phyloP scores from a whole-genome alignment of 768 basidiomycete genomes.

The Panellus pusillus region DNA sequence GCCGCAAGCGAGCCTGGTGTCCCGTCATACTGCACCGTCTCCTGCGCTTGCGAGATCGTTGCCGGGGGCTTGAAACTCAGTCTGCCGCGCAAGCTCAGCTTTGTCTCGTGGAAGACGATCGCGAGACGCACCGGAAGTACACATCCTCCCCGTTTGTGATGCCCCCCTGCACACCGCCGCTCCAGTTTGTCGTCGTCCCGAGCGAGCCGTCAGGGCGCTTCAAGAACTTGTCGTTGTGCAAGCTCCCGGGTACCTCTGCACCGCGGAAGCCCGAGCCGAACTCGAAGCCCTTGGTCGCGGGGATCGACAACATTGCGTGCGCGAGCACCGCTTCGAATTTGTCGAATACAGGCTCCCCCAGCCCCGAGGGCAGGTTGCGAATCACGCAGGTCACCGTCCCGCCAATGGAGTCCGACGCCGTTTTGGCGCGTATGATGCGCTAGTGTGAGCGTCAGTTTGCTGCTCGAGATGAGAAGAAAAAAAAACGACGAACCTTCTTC shows the following conservation, averaged over 20 bases:
- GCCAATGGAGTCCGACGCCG: constrained; percentile 89
- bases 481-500: constrained; percentile 63
- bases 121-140: constrained; percentile 79
- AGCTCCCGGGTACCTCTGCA: constrained; percentile 88
- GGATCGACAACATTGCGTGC: constrained; percentile 98
- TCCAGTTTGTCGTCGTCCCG: constrained; percentile 91
- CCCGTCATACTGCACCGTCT: constrained; percentile 92
- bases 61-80: constrained; percentile 98
- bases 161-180: constrained; percentile 96
- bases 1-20: constrained; percentile 86
- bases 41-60: constrained; percentile 91
- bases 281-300: constrained; percentile 98
- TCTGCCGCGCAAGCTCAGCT: constrained; percentile 38
- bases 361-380: constrained; percentile 83
- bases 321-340: constrained; percentile 95
- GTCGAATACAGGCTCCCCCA: constrained; percentile 98
- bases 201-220: constrained; percentile 63
- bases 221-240: constrained; percentile 91
- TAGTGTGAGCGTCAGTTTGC: constrained; percentile 30
- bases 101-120: background rate
- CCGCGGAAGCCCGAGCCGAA: constrained; percentile 96
- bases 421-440: constrained; percentile 94
- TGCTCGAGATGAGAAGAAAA: constrained; percentile 1
- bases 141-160: constrained; percentile 97
- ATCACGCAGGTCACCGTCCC: constrained; percentile 98